phyloP scores from a whole-genome alignment of 768 basidiomycete genomes.

The Paxillus involutus region DNA sequence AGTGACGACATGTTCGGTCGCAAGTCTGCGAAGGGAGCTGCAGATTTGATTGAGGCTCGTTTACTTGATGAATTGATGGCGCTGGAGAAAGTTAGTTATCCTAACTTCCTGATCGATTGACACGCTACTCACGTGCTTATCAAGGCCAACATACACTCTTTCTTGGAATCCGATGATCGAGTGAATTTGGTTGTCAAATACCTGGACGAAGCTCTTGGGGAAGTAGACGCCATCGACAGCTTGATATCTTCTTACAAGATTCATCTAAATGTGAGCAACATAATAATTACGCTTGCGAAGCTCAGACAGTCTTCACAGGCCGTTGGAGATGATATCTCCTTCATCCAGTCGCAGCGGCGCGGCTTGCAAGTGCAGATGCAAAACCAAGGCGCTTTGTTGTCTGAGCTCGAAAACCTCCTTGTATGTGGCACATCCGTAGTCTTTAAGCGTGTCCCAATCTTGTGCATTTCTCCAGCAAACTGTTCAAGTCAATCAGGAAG shows the following conservation, averaged over 20 bases:
- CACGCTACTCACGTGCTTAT: background rate
- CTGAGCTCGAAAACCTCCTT: constrained; percentile 85
- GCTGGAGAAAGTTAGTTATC: constrained; percentile 74
- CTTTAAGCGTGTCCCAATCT: background rate
- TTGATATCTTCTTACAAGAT: constrained; percentile 93
- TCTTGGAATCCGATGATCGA: constrained; percentile 93
- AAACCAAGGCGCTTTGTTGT: constrained; percentile 84
- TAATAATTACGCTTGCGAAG: background rate
- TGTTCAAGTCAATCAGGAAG: constrained; percentile 84
- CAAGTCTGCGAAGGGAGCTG: constrained; percentile 67
- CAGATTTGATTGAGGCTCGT: constrained; percentile 90
- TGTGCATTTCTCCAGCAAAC: constrained; percentile 62
- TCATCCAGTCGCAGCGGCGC: constrained; percentile 94
- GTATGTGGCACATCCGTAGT: constrained; percentile 39
- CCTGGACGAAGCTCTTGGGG: constrained; percentile 85
- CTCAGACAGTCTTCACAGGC: constrained; percentile 51
- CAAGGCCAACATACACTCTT: constrained; percentile 96
- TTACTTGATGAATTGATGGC: constrained; percentile 89
- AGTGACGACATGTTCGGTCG: constrained; percentile 72
- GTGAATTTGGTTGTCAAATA: constrained; percentile 81
- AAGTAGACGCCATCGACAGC: constrained; percentile 88
- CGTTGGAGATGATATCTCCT: constrained; percentile 91
- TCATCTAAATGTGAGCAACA: constrained; percentile 78
- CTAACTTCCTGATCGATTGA: background rate
- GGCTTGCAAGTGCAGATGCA: constrained; percentile 97